These are phyloP conservation scores for Colletotrichum salicis DNA, from an alignment of 2,329 filamentous ascomycete genomes.

Conservation along the genomic window DNA sequence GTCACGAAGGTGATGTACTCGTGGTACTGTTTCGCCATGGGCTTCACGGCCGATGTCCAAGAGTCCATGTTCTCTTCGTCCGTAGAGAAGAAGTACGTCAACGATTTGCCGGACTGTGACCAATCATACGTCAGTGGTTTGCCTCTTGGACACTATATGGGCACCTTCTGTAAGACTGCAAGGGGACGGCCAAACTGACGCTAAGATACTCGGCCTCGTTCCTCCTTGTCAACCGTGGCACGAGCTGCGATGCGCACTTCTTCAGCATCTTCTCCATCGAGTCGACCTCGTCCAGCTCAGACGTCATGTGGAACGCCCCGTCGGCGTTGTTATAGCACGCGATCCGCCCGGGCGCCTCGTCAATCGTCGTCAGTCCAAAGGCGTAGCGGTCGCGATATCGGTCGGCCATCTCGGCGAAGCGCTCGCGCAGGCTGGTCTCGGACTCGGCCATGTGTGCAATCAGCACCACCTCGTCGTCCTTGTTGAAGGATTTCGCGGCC, in stretches of 20 bases:
- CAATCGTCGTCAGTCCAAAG: slow-evolving; percentile 47
- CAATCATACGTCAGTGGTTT: background rate
- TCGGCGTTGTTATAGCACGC: slow-evolving; percentile 56
- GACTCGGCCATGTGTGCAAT: slow-evolving; percentile 48
- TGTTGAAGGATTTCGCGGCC: slow-evolving; percentile 47
- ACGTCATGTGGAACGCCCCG: slow-evolving; percentile 45
- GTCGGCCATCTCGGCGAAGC: slow-evolving; percentile 47
- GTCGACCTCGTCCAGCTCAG: slow-evolving; percentile 45
- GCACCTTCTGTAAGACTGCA: background rate
- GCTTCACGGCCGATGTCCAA: slow-evolving; percentile 47
- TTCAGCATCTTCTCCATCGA: slow-evolving; percentile 51
- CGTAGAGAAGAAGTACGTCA: slow-evolving; percentile 47
- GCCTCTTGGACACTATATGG: too few species aligned
- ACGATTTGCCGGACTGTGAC: slow-evolving; percentile 49
- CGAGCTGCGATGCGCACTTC: slow-evolving; percentile 50
- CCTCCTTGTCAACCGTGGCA: slow-evolving; percentile 56
- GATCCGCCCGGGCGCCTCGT: slow-evolving; percentile 38
- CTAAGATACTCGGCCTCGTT: slow-evolving; percentile 51
- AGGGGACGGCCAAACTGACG: background rate
- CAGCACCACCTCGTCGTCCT: slow-evolving; percentile 54
- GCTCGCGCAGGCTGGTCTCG: slow-evolving; percentile 43
- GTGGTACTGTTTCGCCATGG: slow-evolving; percentile 55
- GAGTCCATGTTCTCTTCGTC: slow-evolving; percentile 44
- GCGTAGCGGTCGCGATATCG: slow-evolving; percentile 53
- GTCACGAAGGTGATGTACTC: slow-evolving; percentile 61